phyloP scores from a whole-genome alignment of 768 basidiomycete genomes.

The Gyrodon lividus region DNA sequence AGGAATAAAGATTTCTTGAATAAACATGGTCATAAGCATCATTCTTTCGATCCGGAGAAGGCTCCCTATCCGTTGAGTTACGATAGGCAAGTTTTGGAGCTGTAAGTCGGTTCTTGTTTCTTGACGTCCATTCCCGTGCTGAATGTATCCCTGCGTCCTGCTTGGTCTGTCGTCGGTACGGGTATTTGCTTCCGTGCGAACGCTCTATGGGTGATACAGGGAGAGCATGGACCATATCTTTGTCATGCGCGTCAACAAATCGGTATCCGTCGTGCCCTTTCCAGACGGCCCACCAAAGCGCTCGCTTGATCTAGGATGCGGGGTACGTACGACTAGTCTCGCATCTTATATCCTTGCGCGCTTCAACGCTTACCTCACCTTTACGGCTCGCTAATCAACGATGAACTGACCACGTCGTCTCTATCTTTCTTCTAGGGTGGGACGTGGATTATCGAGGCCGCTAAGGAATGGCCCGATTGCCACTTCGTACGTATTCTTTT shows the following conservation, averaged over 20 bases:
- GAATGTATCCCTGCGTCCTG: too few relatives aligned
- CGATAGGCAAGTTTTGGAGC: constrained; percentile 62
- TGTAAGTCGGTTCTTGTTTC: constrained; percentile 45
- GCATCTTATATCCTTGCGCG: background rate
- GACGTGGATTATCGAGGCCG: constrained; percentile 71
- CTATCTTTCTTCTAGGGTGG: constrained; percentile 45
- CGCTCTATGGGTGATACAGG: constrained; percentile 28
- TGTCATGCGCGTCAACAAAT: constrained; percentile 45
- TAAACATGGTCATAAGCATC: constrained; percentile 64
- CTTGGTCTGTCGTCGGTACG: background rate
- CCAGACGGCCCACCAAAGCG: constrained; percentile 47
- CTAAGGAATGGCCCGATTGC: constrained; percentile 66
- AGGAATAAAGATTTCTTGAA: constrained; percentile 54
- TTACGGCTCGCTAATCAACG: background rate
- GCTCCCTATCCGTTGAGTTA: constrained; percentile 79
- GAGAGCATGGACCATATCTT: constrained; percentile 57
- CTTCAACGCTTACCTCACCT: background rate
- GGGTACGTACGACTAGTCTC: constrained; percentile 43
- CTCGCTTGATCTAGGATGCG: constrained; percentile 71
- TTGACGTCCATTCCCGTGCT: background rate
- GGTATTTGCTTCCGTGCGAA: background rate
- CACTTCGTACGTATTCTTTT: constrained; percentile 51
- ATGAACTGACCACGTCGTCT: constrained; percentile 1
- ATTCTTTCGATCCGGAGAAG: constrained; percentile 69
- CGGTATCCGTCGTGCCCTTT: constrained; percentile 62